Conservation (phyloP, 805 yeast genomes). For the Starmerella powellii region DNA sequence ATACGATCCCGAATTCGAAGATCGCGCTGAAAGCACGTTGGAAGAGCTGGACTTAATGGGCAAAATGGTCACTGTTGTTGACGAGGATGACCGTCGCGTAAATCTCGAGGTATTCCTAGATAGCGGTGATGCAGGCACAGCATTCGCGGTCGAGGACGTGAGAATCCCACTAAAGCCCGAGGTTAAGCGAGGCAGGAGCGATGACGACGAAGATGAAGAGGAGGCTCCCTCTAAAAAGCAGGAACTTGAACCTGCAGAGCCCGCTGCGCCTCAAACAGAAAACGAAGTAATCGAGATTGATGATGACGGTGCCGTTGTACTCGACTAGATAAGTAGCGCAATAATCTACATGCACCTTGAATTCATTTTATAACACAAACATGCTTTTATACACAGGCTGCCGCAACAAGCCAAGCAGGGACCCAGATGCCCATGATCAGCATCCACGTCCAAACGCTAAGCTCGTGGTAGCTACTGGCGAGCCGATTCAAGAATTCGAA, state of each 20-base stretch:
- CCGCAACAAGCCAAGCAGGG: slow-evolving; percentile 55
- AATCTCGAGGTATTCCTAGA: slow-evolving; percentile 29
- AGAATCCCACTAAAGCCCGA: slow-evolving; percentile 19
- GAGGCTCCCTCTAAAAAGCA: slow-evolving; percentile 2
- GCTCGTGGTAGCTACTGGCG: slow-evolving; percentile 49
- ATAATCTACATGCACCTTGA: too few species aligned
- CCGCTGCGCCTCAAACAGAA: too few species aligned
- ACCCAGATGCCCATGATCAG: slow-evolving; percentile 64
- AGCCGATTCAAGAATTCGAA: slow-evolving; percentile 40
- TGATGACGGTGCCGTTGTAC: not conserved
- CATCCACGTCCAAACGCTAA: slow-evolving; percentile 80
- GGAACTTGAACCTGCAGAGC: too few species aligned
- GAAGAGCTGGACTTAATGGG: slow-evolving; percentile 49
- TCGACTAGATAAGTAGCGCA: too few species aligned
- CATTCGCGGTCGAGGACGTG: slow-evolving; percentile 23
- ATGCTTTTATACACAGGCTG: not conserved
- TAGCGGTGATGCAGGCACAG: slow-evolving; percentile 17
- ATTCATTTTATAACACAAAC: too few species aligned
- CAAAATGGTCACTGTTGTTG: slow-evolving; percentile 57
- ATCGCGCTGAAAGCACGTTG: slow-evolving; percentile 44
- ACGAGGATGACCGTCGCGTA: slow-evolving; percentile 70
- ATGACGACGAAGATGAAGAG: slow-evolving; percentile 5
- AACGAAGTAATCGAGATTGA: not conserved
- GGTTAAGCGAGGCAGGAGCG: slow-evolving; percentile 19
- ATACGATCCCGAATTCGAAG: slow-evolving; percentile 83